Percentiles rank a stretch among this genome's conserved stretches.
Evolutionary conservation across 352 stramenopile genomes (phyloP).

Genomic region (Blastocystis sp.): DNA sequence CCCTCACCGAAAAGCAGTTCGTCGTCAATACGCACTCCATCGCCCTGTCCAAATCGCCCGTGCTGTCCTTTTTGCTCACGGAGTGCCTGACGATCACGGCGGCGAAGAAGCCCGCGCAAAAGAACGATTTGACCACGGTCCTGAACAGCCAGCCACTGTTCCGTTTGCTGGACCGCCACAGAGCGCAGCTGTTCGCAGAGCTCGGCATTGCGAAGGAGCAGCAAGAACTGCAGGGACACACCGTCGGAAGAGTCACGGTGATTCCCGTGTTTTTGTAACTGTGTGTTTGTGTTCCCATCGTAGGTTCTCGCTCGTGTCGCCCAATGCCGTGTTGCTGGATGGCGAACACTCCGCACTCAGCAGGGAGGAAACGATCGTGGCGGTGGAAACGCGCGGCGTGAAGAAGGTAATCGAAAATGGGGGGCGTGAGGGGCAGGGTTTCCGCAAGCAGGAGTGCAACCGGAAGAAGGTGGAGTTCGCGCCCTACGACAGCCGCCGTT

Average conservation of each 20-base stretch:
- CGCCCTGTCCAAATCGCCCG: slow-evolving; percentile 7
- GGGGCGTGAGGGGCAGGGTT: neutral
- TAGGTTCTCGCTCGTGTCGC: slow-evolving; percentile 29
- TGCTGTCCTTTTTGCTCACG: slow-evolving; percentile 36
- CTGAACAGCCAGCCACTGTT: slow-evolving; percentile 2
- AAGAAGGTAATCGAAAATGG: neutral
- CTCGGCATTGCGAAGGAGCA: neutral
- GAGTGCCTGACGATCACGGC: slow-evolving; percentile 31
- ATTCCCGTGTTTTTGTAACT: slow-evolving; percentile 48
- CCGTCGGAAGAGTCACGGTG: slow-evolving; percentile 13
- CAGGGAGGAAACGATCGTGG: slow-evolving; percentile 3
- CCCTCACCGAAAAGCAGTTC: slow-evolving; percentile 40
- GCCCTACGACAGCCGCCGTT: slow-evolving; percentile 29
- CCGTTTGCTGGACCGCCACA: slow-evolving; percentile 1
- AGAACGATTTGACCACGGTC: slow-evolving; percentile 7
- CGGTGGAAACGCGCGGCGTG: slow-evolving; percentile 45
- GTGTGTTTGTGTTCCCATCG: neutral
- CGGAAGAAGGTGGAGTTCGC: slow-evolving; percentile 49
- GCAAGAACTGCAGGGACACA: neutral
- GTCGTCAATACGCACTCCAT: slow-evolving; percentile 19
- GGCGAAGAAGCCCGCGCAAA: slow-evolving; percentile 15
- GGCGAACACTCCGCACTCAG: slow-evolving; percentile 3
- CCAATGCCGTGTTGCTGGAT: slow-evolving; percentile 33
- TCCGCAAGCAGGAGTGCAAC: slow-evolving; percentile 19
- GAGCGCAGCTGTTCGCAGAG: slow-evolving; percentile 22